Evolutionary conservation across 2,329 filamentous ascomycete species (phyloP), one percentile per base, ranked within the genome.

Genomic region (Cercospora sp.): DNA sequence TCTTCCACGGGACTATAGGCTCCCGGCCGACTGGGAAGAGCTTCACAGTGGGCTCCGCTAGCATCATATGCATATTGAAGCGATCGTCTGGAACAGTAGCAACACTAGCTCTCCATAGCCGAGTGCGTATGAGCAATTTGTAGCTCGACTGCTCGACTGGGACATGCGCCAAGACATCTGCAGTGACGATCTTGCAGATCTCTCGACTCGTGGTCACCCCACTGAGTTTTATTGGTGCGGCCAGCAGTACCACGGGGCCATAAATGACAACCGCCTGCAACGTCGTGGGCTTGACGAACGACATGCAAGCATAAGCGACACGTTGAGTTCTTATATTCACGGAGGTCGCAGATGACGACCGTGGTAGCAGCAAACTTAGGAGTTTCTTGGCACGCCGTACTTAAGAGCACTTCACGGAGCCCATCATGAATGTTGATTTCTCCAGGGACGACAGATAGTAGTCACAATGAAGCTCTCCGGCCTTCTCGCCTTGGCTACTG

Each of bases 1-100:
- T 5, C 43, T 82, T 18, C 81, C 81, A 16, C 73, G 74, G 18
- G 70, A 78, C 34, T 81, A 78, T 66, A 77, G 72, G 55, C 72
- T 82, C 5, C 81, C 81, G 2, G 59, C 67, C 18, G 58, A 49
- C 5, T 71, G 66, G 68, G 62, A 62, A 34, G 37, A 63, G 30
- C 30, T 55, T 7, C 61, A 63, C 18, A 49, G 28, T 18, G 61
- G 43, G 7, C 49, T 63, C 26, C 49, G 49, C 5, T 55, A 55
- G 24, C 21, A 24, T 24, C 12, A 1, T 26, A 16, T 9, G 30
- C 24, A n/a, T 32, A 18, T 59, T 13, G 8, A 12, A 26, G 28
- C 28, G 16, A 32, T 21, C 18, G 1, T 59, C 55, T 28, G 26
- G 24, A 26, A 55, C 24, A 16, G 26, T 7, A 7, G n/a, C 49